A percentile compares a stretch with the other conserved stretches of the same genome.
Conservation (phyloP, 2,329 filamentous ascomycete genomes). For the Xylariaceae sp. region DNA sequence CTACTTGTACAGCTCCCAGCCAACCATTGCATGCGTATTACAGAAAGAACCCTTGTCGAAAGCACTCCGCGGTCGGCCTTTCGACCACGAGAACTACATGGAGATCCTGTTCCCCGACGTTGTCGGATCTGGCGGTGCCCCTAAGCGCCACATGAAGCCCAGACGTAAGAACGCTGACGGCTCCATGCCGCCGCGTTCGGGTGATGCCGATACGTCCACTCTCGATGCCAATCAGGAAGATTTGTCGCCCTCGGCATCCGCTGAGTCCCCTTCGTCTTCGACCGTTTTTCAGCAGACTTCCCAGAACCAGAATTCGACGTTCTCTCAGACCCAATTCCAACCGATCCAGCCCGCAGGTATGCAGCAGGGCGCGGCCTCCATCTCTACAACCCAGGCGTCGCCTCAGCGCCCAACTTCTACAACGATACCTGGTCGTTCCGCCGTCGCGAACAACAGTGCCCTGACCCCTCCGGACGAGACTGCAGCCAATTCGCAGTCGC, state of each 20-base stretch:
- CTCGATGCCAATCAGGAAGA: constrained; percentile 27
- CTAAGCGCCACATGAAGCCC: constrained; percentile 54
- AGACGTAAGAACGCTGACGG: constrained; percentile 45
- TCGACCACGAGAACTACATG: constrained; percentile 57
- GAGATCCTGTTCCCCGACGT: constrained; percentile 57
- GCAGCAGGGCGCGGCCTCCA: constrained; percentile 24
- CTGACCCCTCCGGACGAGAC: constrained; percentile 54
- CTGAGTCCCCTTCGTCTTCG: not conserved
- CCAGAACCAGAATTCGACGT: too few relatives aligned
- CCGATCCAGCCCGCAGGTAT: constrained; percentile 17
- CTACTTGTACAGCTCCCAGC: not conserved
- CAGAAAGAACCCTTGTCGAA: constrained; percentile 55
- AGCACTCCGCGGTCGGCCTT: constrained; percentile 51
- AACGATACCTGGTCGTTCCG: constrained; percentile 37
- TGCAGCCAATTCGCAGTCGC: constrained; percentile 38
- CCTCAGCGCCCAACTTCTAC: constrained; percentile 33
- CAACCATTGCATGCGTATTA: not conserved
- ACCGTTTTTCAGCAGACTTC: constrained; percentile 21
- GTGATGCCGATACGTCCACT: constrained; percentile 44
- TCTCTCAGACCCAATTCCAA: constrained; percentile 18
- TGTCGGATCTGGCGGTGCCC: constrained; percentile 53
- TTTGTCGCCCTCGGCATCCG: constrained; percentile 2
- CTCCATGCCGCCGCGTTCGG: constrained; percentile 39
- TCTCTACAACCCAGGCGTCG: constrained; percentile 22
- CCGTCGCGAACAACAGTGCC: constrained; percentile 36